Percentiles rank a stretch among this genome's conserved stretches.
These are phyloP conservation scores for Castanospermum australe DNA, from an alignment of 306 rosid genomes.

Conservation along the genomic window DNA sequence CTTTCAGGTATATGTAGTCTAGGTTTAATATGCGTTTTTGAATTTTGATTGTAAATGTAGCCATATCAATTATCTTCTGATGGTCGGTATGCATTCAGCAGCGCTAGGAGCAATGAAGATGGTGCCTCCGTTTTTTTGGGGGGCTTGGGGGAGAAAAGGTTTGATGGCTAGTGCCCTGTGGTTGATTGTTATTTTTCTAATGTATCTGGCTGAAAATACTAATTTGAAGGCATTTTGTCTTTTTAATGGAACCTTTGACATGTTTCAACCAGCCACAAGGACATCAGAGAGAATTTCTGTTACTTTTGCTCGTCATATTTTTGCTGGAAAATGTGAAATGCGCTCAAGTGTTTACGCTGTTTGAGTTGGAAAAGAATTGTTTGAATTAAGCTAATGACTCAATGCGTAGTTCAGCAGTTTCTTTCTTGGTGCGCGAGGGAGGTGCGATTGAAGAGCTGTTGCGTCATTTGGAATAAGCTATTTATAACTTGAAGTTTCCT, in stretches of 20 bases:
- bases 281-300: neutral
- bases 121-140: slow-evolving; percentile 28
- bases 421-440: neutral
- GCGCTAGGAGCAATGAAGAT: slow-evolving; percentile 29
- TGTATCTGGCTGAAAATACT: slow-evolving; percentile 46
- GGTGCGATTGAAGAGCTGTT: neutral
- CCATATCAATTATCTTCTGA: slow-evolving; percentile 32
- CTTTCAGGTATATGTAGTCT: slow-evolving; percentile 39
- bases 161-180: slow-evolving; percentile 36
- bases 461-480: no score
- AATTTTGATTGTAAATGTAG: slow-evolving; percentile 21
- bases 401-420: neutral
- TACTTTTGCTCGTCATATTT: neutral
- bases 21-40: slow-evolving; percentile 9
- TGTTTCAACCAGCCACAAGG: slow-evolving; percentile 22
- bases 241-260: slow-evolving; percentile 34
- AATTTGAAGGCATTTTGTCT: slow-evolving; percentile 52
- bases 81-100: slow-evolving; percentile 26
- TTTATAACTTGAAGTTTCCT: no score
- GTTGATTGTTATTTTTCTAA: slow-evolving; percentile 38
- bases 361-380: neutral
- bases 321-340: slow-evolving; percentile 1
- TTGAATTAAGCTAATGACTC: neutral
- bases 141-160: slow-evolving; percentile 33
- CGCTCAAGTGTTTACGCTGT: neutral